Percentiles rank a stretch among this genome's conserved stretches.
These are phyloP conservation scores for Cryptosporidium andersoni DNA, from an alignment of 169 alveolate genomes.

Conservation along the genomic window DNA sequence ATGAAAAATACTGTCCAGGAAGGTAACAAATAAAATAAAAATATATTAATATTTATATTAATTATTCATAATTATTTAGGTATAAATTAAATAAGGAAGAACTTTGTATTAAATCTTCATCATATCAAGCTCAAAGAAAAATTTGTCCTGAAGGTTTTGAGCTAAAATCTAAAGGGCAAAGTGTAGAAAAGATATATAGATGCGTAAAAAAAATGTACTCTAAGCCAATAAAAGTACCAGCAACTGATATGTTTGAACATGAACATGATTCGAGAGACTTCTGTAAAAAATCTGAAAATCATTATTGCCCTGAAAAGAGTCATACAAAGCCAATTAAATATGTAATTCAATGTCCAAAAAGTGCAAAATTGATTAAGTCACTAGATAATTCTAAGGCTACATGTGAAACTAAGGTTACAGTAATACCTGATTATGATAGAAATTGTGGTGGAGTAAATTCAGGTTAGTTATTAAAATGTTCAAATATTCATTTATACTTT, in stretches of 20 bases:
- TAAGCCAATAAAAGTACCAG: constrained; percentile 63
- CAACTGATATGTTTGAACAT: constrained; percentile 46
- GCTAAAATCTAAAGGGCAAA: constrained; percentile 43
- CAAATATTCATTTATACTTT: no score
- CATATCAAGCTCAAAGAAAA: constrained; percentile 56
- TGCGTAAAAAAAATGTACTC: constrained; percentile 57
- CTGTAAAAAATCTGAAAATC: constrained; percentile 25
- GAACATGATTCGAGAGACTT: constrained; percentile 15
- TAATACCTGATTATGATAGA: constrained; percentile 51
- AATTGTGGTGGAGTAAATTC: constrained; percentile 63
- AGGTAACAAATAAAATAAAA: constrained; percentile 7
- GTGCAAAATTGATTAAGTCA: constrained; percentile 39
- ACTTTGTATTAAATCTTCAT: constrained; percentile 45
- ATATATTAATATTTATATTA: not conserved
- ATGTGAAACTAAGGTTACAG: constrained; percentile 48
- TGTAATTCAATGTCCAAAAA: constrained; percentile 55
- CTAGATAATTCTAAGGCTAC: constrained; percentile 61
- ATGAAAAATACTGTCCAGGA: constrained; percentile 68
- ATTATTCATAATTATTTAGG: not conserved
- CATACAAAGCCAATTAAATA: constrained; percentile 47
- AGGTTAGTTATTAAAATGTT: not conserved
- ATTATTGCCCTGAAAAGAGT: constrained; percentile 34
- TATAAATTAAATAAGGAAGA: constrained; percentile 44
- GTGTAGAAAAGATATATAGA: constrained; percentile 15
- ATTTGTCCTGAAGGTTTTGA: constrained; percentile 69